Conservation (phyloP, 2,329 filamentous ascomycete species). For the Phyllosticta paracitricarpa region DNA sequence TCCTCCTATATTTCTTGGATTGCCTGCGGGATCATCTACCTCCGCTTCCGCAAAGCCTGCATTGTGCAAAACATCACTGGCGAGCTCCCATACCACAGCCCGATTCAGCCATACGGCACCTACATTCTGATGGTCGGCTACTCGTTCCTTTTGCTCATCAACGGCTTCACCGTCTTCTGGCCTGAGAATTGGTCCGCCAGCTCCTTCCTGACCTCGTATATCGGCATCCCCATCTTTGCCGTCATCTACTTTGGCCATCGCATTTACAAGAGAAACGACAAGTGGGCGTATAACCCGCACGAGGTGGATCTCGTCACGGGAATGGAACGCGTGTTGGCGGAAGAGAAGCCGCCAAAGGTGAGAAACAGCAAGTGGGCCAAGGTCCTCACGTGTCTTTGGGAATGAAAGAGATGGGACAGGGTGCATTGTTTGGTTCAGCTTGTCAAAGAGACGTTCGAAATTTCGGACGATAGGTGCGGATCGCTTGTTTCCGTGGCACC, state of each 20-base stretch:
- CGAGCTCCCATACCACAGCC: constrained; percentile 43
- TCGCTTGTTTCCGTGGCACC: not conserved
- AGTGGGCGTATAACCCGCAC: constrained; percentile 40
- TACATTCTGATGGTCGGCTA: constrained; percentile 51
- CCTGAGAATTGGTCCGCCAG: constrained; percentile 51
- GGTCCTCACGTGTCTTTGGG: constrained; percentile 19
- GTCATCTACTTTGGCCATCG: constrained; percentile 45
- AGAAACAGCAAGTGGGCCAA: constrained; percentile 17
- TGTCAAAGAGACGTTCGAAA: not conserved
- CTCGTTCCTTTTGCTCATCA: constrained; percentile 56
- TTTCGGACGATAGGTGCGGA: not conserved
- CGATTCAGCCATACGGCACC: constrained; percentile 54
- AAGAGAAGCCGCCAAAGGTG: constrained; percentile 22
- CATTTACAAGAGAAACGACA: constrained; percentile 36
- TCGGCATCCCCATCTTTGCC: constrained; percentile 52
- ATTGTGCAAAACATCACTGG: constrained; percentile 39
- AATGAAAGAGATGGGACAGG: constrained; percentile 10
- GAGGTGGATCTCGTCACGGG: constrained; percentile 45
- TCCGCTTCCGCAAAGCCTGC: constrained; percentile 53
- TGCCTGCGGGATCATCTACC: constrained; percentile 45
- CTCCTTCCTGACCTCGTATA: constrained; percentile 56
- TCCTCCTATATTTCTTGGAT: constrained; percentile 46
- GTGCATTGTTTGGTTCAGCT: not conserved
- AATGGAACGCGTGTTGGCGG: constrained; percentile 20
- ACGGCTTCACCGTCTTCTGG: constrained; percentile 68